These are phyloP conservation scores for Ascoidea tarda DNA, from an alignment of 805 yeast species.

Conservation along the genomic window DNA sequence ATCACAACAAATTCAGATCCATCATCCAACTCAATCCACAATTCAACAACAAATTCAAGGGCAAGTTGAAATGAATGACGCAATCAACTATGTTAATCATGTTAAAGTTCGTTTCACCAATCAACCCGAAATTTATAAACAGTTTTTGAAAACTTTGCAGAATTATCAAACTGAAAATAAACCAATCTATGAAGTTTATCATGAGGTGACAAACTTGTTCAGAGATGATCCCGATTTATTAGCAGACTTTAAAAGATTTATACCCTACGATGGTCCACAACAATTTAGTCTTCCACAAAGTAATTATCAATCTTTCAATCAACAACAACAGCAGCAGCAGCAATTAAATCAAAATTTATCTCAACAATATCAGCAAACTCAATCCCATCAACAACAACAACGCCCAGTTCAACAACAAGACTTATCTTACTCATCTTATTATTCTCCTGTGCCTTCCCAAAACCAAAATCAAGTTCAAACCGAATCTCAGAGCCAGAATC, in stretches of 20 bases:
- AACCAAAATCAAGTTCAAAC: neutral
- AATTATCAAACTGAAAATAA: conserved; percentile 94
- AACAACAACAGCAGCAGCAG: conserved; percentile 16
- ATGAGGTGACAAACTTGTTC: conserved; percentile 80
- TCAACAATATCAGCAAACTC: conserved; percentile 10
- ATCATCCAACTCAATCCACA: conserved; percentile 5
- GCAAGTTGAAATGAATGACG: conserved; percentile 85
- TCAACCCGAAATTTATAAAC: conserved; percentile 93
- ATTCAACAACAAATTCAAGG: conserved; percentile 8
- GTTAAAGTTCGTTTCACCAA: conserved; percentile 86
- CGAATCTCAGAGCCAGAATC: neutral
- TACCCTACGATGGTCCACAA: conserved; percentile 53
- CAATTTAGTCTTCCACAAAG: conserved; percentile 23
- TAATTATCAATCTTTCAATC: conserved; percentile 15
- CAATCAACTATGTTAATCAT: conserved; percentile 90
- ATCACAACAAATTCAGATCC: conserved; percentile 12
- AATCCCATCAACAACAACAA: conserved; percentile 9
- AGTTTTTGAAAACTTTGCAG: conserved; percentile 85
- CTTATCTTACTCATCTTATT: too few species aligned
- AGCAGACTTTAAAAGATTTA: conserved; percentile 88
- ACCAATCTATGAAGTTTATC: conserved; percentile 90
- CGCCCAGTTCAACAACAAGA: conserved; percentile 4
- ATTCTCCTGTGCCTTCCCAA: conserved; percentile 1
- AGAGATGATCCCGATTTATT: conserved; percentile 88
- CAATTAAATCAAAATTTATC: conserved; percentile 1